Evolutionary conservation across 2,329 filamentous ascomycete species (phyloP).

Genomic region (Hyphodiscus sp.): DNA sequence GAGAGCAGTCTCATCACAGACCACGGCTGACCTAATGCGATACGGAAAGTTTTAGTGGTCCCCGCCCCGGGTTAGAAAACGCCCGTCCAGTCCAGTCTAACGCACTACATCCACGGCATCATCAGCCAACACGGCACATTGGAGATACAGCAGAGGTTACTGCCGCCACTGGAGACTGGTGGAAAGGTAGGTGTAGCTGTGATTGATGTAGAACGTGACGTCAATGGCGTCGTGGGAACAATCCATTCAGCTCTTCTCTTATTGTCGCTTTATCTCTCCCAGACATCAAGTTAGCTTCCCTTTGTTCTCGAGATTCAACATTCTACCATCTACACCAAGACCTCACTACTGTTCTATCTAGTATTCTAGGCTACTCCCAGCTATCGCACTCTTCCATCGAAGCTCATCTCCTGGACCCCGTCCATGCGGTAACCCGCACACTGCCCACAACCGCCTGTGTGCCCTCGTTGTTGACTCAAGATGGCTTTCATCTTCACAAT

Average conservation of each 20-base stretch:
- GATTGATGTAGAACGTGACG: not conserved
- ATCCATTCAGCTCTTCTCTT: not conserved
- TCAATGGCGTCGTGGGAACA: not conserved
- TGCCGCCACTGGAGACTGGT: not conserved
- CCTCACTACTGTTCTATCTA: not conserved
- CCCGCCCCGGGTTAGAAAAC: too few species aligned
- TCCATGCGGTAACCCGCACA: not conserved
- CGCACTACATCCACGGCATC: not conserved
- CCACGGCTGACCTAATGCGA: too few species aligned
- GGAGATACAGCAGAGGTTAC: not conserved
- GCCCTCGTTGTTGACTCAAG: not conserved
- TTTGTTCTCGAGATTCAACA: not conserved
- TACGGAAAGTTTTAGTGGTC: too few species aligned
- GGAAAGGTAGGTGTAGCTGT: not conserved
- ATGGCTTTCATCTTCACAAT: not conserved
- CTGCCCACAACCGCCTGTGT: not conserved
- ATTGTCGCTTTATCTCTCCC: not conserved
- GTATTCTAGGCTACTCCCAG: not conserved
- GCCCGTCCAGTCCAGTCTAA: not conserved
- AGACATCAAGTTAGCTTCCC: not conserved
- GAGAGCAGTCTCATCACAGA: too few species aligned
- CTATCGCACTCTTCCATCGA: not conserved
- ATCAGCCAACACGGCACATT: not conserved
- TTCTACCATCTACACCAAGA: not conserved
- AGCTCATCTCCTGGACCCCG: not conserved